A percentile compares a stretch with the other conserved stretches of the same genome.
Evolutionary conservation across 306 rosid species (phyloP).

Genomic region (Potentilla sterilis): DNA sequence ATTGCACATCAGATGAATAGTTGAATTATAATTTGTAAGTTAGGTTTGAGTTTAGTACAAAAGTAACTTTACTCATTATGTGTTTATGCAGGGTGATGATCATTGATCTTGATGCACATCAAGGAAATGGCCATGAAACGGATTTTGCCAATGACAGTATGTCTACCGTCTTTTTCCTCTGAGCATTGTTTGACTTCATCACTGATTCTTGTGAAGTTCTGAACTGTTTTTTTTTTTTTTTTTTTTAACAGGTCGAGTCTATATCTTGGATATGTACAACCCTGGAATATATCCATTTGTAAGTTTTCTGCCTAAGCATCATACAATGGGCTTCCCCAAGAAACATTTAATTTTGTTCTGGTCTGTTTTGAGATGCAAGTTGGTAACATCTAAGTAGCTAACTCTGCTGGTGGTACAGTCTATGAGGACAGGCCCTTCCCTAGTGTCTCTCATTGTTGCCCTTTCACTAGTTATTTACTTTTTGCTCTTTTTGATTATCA

Average conservation of each 20-base stretch:
- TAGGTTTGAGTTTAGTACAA: constrained; percentile 18
- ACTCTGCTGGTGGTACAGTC: neutral
- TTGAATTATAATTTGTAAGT: constrained; percentile 20
- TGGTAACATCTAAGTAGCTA: neutral
- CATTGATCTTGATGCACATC: constrained; percentile 97
- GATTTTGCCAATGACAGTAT: constrained; percentile 75
- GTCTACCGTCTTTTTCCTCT: constrained; percentile 34
- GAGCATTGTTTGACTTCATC: constrained; percentile 24
- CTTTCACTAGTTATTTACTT: neutral
- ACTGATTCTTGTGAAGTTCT: constrained; percentile 6
- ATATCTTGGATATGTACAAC: constrained; percentile 85
- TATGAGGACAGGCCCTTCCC: neutral
- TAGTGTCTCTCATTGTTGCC: neutral
- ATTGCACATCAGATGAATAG: neutral
- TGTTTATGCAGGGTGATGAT: constrained; percentile 75
- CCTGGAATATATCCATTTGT: constrained; percentile 92
- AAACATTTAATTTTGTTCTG: neutral
- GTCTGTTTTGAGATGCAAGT: constrained; percentile 5
- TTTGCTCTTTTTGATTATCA: neutral
- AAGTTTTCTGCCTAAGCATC: constrained; percentile 32
- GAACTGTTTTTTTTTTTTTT: constrained; percentile 4
- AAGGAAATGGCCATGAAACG: constrained; percentile 93
- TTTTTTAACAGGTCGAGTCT: constrained; percentile 62
- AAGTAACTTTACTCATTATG: constrained; percentile 11
- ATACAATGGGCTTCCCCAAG: neutral